Evolutionary conservation across 495 filamentous ascomycete genomes (phyloP).

Genomic region (Daldinia loculata): DNA sequence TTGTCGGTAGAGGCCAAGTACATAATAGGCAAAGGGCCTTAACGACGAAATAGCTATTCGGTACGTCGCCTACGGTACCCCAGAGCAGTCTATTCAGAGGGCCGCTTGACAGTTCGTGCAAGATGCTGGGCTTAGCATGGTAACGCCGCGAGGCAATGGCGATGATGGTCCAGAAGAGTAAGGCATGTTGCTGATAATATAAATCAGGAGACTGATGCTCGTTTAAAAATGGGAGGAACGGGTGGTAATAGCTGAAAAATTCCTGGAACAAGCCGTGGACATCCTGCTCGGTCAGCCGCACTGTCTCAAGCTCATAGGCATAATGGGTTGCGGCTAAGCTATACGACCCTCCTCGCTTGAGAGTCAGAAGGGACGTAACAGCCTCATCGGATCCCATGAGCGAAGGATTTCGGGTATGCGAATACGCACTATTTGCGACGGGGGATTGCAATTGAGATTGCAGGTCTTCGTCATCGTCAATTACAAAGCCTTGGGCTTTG

Average conservation of each 20-base stretch:
- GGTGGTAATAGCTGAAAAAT: slow-evolving; percentile 84
- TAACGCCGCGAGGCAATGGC: slow-evolving; percentile 83
- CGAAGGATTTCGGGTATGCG: slow-evolving; percentile 61
- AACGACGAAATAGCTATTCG: slow-evolving; percentile 88
- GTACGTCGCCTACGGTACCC: slow-evolving; percentile 81
- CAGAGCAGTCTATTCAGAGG: slow-evolving; percentile 81
- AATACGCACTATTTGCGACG: slow-evolving; percentile 64
- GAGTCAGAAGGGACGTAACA: slow-evolving; percentile 80
- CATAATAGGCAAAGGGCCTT: slow-evolving; percentile 90
- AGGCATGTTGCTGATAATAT: slow-evolving; percentile 74
- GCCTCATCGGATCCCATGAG: slow-evolving; percentile 87
- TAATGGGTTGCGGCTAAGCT: slow-evolving; percentile 57
- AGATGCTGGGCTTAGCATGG: slow-evolving; percentile 67
- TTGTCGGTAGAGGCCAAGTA: slow-evolving; percentile 89
- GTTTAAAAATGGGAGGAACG: slow-evolving; percentile 84
- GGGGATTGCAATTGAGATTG: slow-evolving; percentile 65
- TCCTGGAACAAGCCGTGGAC: slow-evolving; percentile 79
- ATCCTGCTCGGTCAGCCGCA: slow-evolving; percentile 75
- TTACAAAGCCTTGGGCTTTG: slow-evolving; percentile 57
- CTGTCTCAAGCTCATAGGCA: slow-evolving; percentile 72
- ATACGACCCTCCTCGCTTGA: slow-evolving; percentile 67
- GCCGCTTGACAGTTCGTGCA: slow-evolving; percentile 70
- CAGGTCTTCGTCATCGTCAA: slow-evolving; percentile 62
- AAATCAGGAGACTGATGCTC: slow-evolving; percentile 73
- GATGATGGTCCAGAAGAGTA: slow-evolving; percentile 90